Evolutionary conservation across 164 flowering plant genomes (phyloP).

Genomic region (Buxus sempervirens): DNA sequence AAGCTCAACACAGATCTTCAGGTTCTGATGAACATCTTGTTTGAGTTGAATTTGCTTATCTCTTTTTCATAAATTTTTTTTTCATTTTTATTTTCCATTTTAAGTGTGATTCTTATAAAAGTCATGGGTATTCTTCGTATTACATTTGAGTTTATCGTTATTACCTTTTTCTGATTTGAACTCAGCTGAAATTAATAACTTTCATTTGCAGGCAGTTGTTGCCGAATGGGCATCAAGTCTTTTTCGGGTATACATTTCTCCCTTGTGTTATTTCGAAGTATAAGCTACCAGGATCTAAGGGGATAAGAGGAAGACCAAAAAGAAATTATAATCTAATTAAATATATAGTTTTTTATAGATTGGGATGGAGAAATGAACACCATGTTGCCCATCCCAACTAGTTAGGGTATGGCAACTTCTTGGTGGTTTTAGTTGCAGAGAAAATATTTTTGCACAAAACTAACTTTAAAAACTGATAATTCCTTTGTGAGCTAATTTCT

Average conservation of each 20-base stretch:
- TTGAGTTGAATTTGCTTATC: not conserved
- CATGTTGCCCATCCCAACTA: too few relatives aligned
- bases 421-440: too few relatives aligned
- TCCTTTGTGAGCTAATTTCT: too few relatives aligned
- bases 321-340: too few relatives aligned
- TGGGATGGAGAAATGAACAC: too few relatives aligned
- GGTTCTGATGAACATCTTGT: slow-evolving; percentile 34
- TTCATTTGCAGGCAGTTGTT: slow-evolving; percentile 72
- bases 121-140: not conserved
- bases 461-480: too few relatives aligned
- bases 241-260: slow-evolving; percentile 65
- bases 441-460: too few relatives aligned
- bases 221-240: slow-evolving; percentile 99
- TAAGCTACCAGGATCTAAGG: too few relatives aligned
- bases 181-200: slow-evolving; percentile 6
- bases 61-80: not conserved
- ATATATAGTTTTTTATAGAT: too few relatives aligned
- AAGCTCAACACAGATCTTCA: slow-evolving; percentile 93
- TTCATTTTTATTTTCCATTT: not conserved
- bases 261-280: slow-evolving; percentile 2
- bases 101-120: too few relatives aligned
- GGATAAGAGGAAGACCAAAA: too few relatives aligned
- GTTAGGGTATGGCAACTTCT: too few relatives aligned
- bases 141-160: not conserved
- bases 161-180: slow-evolving; percentile 4